Percentiles rank a stretch among this genome's conserved stretches.
These are phyloP conservation scores for Phyllosticta citribraziliensis DNA, from an alignment of 2,329 filamentous ascomycete genomes.

Conservation along the genomic window DNA sequence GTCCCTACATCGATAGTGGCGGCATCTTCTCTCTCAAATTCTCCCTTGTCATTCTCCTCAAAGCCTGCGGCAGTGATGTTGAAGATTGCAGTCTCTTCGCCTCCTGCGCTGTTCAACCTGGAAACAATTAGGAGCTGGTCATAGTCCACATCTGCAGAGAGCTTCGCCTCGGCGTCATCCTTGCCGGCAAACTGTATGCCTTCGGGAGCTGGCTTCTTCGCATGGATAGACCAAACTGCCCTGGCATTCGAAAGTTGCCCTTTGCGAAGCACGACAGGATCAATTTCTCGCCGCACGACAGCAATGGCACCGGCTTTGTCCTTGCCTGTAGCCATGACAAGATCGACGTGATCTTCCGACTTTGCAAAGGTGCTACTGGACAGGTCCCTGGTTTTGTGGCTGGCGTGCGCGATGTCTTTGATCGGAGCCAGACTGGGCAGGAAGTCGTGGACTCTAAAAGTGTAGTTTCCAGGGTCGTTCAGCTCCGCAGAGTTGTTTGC, in stretches of 20 bases:
- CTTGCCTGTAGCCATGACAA: slow-evolving; percentile 50
- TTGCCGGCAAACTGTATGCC: slow-evolving; percentile 39
- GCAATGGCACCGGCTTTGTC: slow-evolving; percentile 61
- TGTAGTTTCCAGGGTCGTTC: slow-evolving; percentile 53
- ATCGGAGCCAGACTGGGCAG: slow-evolving; percentile 73
- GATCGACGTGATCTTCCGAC: slow-evolving; percentile 31
- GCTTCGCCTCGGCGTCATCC: slow-evolving; percentile 28
- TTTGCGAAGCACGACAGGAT: slow-evolving; percentile 59
- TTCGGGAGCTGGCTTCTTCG: slow-evolving; percentile 57
- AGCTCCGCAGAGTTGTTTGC: slow-evolving; percentile 26
- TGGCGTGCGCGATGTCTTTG: slow-evolving; percentile 62
- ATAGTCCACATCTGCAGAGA: slow-evolving; percentile 47
- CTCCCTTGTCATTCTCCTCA: slow-evolving; percentile 67
- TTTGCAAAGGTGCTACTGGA: slow-evolving; percentile 5
- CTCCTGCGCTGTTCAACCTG: slow-evolving; percentile 54
- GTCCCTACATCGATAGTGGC: slow-evolving; percentile 78
- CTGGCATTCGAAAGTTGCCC: slow-evolving; percentile 64
- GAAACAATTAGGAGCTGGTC: slow-evolving; percentile 78
- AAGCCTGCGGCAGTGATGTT: slow-evolving; percentile 63
- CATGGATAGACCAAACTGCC: slow-evolving; percentile 72
- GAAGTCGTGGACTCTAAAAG: slow-evolving; percentile 67
- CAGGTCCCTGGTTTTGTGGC: slow-evolving; percentile 21
- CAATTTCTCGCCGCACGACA: slow-evolving; percentile 67
- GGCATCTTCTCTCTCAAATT: slow-evolving; percentile 86
- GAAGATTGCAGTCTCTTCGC: slow-evolving; percentile 71